Base-by-base conservation (phyloP, 2,329 filamentous ascomycete species). In the Ophiostoma sp. region DNA sequence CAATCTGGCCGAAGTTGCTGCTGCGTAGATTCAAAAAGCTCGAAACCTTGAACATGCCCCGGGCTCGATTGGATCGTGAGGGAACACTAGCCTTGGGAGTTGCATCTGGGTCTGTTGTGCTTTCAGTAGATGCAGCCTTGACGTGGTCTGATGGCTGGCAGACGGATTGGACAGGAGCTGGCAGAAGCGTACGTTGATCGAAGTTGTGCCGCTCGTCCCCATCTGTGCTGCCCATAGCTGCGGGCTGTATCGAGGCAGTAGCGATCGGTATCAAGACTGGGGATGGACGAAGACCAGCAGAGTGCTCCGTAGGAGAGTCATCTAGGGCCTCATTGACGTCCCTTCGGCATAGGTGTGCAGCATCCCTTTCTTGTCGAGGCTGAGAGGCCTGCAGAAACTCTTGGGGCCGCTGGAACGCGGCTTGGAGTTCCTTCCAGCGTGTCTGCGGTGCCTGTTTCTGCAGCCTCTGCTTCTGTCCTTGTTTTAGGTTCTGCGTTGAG, bases 11-110 rank as follows among this genome's bases (percentile, higher is more conserved):
- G 27, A 38, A 38, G 36, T 52, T 66, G 47, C 49, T 70, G 60
- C 67, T 72, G 16, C 66, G 67, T 9, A 74, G 66, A 42, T 64
- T 73, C n/a, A 72, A 60, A n/a, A 73, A 71, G 66, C 73, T 75
- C 7, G 75, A 70, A 42, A 71, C 69, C 14, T 66, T 69, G 52
- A 67, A 64, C 1, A 69, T 60, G 9, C 65, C 52, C 6, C 69
- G 69, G 6, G 69, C 14, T 14, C 65, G 49, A 5, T 11, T n/a
- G 27, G 58, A 11, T 8, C 68, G 65, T 5, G 60, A 18, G 38
- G 60, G 40, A 9, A 18, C 7, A 42, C 60, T 63, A 16, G 40
- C 60, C 8, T 42, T 42, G 60, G 60, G 40, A 7, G 60, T 63
- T 14, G 40, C 6, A 42, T 44, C 60, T 3, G 60, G 40, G 16